Percentiles rank a stretch among this genome's conserved stretches.
phyloP scores from a whole-genome alignment of 2,329 filamentous ascomycete genomes.

The Hymenoscyphus repandus region DNA sequence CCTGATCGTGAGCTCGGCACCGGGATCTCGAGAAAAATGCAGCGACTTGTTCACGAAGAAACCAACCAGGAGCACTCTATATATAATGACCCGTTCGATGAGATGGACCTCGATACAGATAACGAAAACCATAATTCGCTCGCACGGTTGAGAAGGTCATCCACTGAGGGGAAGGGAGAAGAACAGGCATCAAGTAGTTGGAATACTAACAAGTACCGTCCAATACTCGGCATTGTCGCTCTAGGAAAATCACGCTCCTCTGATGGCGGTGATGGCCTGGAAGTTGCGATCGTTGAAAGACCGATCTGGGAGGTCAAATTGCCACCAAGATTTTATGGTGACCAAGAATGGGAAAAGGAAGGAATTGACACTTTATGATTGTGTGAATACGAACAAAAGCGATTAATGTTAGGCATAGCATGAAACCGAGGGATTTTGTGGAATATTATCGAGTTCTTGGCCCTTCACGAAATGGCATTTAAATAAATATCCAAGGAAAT shows the following conservation, averaged over 20 bases:
- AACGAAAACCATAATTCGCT: constrained; percentile 26
- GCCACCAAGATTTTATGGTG: constrained; percentile 63
- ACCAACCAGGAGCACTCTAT: constrained; percentile 33
- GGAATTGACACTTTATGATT: constrained; percentile 5
- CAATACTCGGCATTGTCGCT: constrained; percentile 71
- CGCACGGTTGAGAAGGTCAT: constrained; percentile 9
- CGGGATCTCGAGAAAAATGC: constrained; percentile 35
- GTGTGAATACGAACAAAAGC: no score
- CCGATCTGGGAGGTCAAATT: constrained; percentile 79
- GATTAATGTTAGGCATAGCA: no score
- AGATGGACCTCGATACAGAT: constrained; percentile 32
- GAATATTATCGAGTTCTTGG: no score
- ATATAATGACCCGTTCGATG: constrained; percentile 35
- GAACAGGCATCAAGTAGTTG: constrained; percentile 40
- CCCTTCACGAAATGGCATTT: no score
- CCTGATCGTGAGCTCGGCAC: constrained; percentile 30
- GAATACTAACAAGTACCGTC: constrained; percentile 88
- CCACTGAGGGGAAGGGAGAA: constrained; percentile 9
- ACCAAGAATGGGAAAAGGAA: constrained; percentile 44
- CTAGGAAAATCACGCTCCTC: constrained; percentile 24
- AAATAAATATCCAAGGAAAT: no score
- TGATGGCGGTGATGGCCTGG: constrained; percentile 40
- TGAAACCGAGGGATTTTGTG: no score
- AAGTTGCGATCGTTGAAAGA: constrained; percentile 85
- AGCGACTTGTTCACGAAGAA: constrained; percentile 36